phyloP scores from a whole-genome alignment of 805 yeast genomes.

The Osmozyma mogii region DNA sequence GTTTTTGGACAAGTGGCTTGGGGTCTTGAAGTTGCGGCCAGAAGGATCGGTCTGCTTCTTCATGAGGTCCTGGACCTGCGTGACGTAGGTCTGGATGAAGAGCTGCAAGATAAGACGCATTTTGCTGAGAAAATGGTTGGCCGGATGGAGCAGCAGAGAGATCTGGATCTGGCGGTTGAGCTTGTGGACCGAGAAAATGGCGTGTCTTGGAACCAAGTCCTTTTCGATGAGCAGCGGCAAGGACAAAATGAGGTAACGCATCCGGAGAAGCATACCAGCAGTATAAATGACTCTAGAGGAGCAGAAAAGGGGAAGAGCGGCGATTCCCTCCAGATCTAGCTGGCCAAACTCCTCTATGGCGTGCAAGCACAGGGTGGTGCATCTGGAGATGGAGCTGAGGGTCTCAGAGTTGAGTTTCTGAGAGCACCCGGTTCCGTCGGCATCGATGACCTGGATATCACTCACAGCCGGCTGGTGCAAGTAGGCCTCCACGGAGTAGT shows the following conservation, averaged over 20 bases:
- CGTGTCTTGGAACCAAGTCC: slow-evolving; percentile 40
- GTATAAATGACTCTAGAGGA: slow-evolving; percentile 54
- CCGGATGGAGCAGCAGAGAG: slow-evolving; percentile 20
- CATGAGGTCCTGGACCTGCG: slow-evolving; percentile 38
- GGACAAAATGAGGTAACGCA: slow-evolving; percentile 48
- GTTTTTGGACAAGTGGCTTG: slow-evolving; percentile 6
- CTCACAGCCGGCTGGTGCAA: slow-evolving; percentile 47
- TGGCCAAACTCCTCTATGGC: slow-evolving; percentile 42
- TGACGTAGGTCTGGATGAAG: slow-evolving; percentile 54
- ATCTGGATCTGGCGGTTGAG: slow-evolving; percentile 19
- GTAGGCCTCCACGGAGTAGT: slow-evolving; percentile 59
- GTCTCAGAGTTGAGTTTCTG: slow-evolving; percentile 20
- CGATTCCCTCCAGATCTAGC: slow-evolving; percentile 38
- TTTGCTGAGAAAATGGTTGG: slow-evolving; percentile 45
- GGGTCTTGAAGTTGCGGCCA: slow-evolving; percentile 13
- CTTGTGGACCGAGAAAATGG: slow-evolving; percentile 27
- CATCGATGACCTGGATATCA: slow-evolving; percentile 8
- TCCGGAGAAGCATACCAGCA: slow-evolving; percentile 53
- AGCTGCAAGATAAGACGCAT: slow-evolving; percentile 48
- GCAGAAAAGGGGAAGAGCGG: slow-evolving; percentile 50
- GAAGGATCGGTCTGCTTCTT: slow-evolving; percentile 17
- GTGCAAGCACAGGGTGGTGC: slow-evolving; percentile 46
- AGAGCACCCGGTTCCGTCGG: slow-evolving; percentile 5
- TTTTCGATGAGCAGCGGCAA: slow-evolving; percentile 40
- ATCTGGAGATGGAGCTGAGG: slow-evolving; percentile 38